A percentile compares a stretch with the other conserved stretches of the same genome.
Conservation (phyloP, 192 early-diverging fungal species). For the Backusella sp. region DNA sequence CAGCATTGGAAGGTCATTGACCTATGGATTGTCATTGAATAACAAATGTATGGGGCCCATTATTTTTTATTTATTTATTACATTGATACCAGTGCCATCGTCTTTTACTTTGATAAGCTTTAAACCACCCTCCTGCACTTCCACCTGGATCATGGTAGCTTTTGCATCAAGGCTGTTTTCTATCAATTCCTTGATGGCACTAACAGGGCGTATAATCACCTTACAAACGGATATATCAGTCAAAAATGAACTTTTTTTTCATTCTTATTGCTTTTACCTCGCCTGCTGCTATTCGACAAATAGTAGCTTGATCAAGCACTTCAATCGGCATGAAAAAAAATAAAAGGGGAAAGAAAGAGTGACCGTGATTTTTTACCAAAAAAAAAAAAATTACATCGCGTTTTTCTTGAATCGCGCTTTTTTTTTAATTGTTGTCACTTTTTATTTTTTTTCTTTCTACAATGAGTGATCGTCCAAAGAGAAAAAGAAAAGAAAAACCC, state of each 20-base stretch:
- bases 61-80: slow-evolving; percentile 45
- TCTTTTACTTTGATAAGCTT: slow-evolving; percentile 74
- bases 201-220: slow-evolving; percentile 77
- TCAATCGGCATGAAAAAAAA: slow-evolving; percentile 51
- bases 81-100: slow-evolving; percentile 79
- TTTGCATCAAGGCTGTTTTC: slow-evolving; percentile 92
- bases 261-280: slow-evolving; percentile 53
- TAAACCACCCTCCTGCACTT: slow-evolving; percentile 69
- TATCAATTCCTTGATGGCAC: slow-evolving; percentile 87
- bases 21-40: neutral
- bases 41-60: slow-evolving; percentile 48
- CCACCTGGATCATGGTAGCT: slow-evolving; percentile 63
- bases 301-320: slow-evolving; percentile 77
- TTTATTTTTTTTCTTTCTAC: neutral
- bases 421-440: too few relatives aligned
- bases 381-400: neutral
- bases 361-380: neutral
- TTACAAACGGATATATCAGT: slow-evolving; percentile 22
- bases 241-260: too few relatives aligned
- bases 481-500: slow-evolving; percentile 33
- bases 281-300: slow-evolving; percentile 95
- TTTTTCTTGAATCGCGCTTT: neutral
- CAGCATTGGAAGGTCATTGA: slow-evolving; percentile 20
- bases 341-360: neutral
- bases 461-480: slow-evolving; percentile 40